phyloP scores from a whole-genome alignment of 2,329 filamentous ascomycete genomes.

The Pyricularia sp. region DNA sequence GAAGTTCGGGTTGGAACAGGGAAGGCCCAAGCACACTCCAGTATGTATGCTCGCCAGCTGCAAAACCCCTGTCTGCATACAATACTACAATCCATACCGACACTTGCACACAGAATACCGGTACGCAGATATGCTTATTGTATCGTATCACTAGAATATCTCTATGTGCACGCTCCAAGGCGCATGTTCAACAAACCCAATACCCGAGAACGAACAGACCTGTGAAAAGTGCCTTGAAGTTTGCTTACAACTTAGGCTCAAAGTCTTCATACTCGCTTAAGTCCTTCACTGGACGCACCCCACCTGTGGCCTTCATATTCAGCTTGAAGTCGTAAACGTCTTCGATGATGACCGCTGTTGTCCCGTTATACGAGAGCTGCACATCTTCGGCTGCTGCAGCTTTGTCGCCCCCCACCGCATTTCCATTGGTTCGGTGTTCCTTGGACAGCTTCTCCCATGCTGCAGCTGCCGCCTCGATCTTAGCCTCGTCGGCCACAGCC shows the following conservation, averaged over 20 bases:
- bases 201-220: background rate
- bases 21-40: background rate
- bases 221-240: background rate
- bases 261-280: constrained; percentile 79
- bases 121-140: background rate
- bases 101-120: background rate
- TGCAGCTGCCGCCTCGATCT: constrained; percentile 31
- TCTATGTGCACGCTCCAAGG: background rate
- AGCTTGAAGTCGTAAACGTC: constrained; percentile 79
- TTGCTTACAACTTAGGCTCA: constrained; percentile 63
- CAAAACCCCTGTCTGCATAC: background rate
- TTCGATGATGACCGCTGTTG: constrained; percentile 54
- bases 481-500: constrained; percentile 33
- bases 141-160: background rate
- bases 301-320: constrained; percentile 60
- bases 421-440: constrained; percentile 22
- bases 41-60: background rate
- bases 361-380: constrained; percentile 34
- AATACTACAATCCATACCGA: background rate
- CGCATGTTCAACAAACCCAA: background rate
- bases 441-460: constrained; percentile 23
- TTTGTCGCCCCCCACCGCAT: constrained; percentile 18
- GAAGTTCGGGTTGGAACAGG: background rate
- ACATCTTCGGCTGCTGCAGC: constrained; percentile 15
- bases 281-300: constrained; percentile 63